Percentiles rank a stretch among this genome's conserved stretches.
Conservation (phyloP, 225 moss, liverwort and hornwort genomes). For the Sphagnum tenellum region DNA sequence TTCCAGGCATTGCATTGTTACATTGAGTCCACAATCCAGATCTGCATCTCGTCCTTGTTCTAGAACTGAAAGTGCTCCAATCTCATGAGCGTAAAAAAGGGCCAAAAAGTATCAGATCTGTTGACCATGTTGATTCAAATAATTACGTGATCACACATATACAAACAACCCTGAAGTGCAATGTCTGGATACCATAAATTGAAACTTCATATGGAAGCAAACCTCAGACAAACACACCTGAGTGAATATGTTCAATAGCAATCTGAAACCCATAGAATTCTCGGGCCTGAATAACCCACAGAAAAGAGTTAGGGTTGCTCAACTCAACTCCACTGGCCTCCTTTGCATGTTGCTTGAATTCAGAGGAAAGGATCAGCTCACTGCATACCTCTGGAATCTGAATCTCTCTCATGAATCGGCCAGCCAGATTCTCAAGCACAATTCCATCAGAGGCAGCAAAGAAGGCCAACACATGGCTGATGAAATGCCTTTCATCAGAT, state of each 20-base stretch:
- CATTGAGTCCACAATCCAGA: too few species aligned
- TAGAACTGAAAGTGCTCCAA: too few species aligned
- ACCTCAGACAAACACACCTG: constrained; percentile 11
- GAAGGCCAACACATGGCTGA: constrained; percentile 85
- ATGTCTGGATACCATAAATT: background rate
- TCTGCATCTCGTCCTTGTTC: too few species aligned
- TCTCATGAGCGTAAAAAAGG: too few species aligned
- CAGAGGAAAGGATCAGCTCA: too few species aligned
- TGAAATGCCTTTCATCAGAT: constrained; percentile 64
- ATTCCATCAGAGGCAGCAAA: constrained; percentile 94
- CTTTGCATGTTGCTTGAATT: too few species aligned
- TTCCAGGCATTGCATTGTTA: too few species aligned
- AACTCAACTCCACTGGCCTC: too few species aligned
- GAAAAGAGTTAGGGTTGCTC: too few species aligned
- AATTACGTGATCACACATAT: too few species aligned
- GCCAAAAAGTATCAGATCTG: background rate
- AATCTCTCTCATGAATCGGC: constrained; percentile 87
- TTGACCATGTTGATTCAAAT: too few species aligned
- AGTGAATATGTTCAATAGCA: constrained; percentile 90
- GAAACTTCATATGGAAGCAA: background rate
- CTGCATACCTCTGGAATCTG: constrained; percentile 68
- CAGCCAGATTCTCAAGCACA: constrained; percentile 77
- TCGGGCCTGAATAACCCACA: constrained; percentile 26
- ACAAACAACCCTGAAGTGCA: background rate
- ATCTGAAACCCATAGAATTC: constrained; percentile 95